Conservation (phyloP, 768 basidiomycete species). For the Boletellus ananas region DNA sequence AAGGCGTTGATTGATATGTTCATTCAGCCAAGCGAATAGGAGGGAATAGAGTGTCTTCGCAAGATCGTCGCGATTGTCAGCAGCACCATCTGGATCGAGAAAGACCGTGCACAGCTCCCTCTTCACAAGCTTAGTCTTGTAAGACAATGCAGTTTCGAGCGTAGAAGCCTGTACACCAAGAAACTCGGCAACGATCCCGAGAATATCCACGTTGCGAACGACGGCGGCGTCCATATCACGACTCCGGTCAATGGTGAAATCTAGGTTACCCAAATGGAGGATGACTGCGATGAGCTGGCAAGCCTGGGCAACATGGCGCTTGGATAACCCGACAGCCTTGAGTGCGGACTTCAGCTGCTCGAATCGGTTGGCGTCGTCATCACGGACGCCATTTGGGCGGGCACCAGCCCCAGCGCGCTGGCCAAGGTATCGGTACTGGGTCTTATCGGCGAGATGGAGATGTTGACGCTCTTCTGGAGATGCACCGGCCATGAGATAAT, state of each 20-base stretch:
- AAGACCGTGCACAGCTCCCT: constrained; percentile 98
- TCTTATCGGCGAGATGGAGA: constrained; percentile 77
- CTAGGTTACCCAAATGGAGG: constrained; percentile 93
- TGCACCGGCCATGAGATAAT: constrained; percentile 92
- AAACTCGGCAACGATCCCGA: constrained; percentile 87
- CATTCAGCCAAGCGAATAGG: constrained; percentile 94
- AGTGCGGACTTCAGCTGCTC: constrained; percentile 93
- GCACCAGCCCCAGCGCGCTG: constrained; percentile 50
- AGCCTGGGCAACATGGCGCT: constrained; percentile 91
- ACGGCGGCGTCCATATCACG: constrained; percentile 92
- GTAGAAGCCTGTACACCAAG: constrained; percentile 72
- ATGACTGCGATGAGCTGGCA: constrained; percentile 95
- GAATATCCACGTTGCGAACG: constrained; percentile 77
- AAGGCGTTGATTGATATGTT: constrained; percentile 91
- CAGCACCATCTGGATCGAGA: constrained; percentile 90
- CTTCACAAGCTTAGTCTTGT: constrained; percentile 88
- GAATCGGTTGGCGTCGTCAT: constrained; percentile 85
- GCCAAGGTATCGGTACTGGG: constrained; percentile 83
- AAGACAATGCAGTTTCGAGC: constrained; percentile 79
- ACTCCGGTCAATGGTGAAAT: constrained; percentile 79
- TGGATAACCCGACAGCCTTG: constrained; percentile 90
- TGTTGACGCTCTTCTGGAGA: constrained; percentile 84
- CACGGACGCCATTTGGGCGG: constrained; percentile 46
- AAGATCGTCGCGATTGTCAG: constrained; percentile 90
- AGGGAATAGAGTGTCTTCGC: constrained; percentile 92